Evolutionary conservation across 108 stramenopile genomes (phyloP).

Genomic region (Cyclotella atomus): DNA sequence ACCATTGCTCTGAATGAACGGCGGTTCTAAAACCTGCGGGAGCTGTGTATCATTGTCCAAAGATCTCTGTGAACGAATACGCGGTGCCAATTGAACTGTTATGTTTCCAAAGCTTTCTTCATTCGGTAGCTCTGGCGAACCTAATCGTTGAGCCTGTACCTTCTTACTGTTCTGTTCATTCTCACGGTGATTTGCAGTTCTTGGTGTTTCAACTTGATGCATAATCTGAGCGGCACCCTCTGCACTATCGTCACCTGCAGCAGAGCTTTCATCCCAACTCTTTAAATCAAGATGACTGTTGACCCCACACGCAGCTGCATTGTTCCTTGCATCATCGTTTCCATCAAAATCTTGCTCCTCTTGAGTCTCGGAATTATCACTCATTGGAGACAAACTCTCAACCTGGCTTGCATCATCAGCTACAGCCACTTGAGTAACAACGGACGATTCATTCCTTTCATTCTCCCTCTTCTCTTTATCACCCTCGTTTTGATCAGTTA

Average conservation of each 20-base stretch:
- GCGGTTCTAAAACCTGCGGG: neutral
- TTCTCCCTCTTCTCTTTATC: neutral
- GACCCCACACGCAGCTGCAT: neutral
- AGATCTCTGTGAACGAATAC: neutral
- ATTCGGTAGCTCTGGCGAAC: neutral
- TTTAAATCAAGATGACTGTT: neutral
- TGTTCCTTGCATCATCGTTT: neutral
- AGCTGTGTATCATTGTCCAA: neutral
- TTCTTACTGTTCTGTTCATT: neutral
- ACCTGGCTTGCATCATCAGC: neutral
- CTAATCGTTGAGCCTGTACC: neutral
- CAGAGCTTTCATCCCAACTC: neutral
- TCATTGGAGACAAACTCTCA: neutral
- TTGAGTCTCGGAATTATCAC: neutral
- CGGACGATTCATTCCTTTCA: neutral
- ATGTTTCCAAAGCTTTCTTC: neutral
- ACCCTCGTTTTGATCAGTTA: neutral
- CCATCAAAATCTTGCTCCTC: neutral
- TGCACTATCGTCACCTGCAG: neutral
- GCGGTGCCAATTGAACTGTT: neutral
- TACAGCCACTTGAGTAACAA: neutral
- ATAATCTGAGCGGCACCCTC: neutral
- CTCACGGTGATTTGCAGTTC: neutral
- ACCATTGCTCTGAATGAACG: neutral
- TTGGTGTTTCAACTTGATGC: neutral